Evolutionary conservation across 2,329 filamentous ascomycete genomes (phyloP), one percentile per base, ranked within the genome.

Genomic region (Colletotrichum lini): DNA sequence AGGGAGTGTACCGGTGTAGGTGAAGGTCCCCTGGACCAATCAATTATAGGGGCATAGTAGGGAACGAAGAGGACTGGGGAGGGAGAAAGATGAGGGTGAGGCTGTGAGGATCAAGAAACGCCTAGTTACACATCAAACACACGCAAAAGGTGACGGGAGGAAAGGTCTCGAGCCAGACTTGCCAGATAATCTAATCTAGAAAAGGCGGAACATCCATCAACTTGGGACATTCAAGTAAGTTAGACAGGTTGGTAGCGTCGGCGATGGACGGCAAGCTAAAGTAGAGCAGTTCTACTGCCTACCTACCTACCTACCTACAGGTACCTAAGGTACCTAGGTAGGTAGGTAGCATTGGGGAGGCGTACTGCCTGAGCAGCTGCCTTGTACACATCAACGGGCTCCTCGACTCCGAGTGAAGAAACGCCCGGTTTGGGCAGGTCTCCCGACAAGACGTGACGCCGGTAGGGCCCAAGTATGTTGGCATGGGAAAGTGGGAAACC

Each of bases 381-480:
- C 30, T 35, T 35, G 30, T 9, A 35, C 30, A 35, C 30, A 35
- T 35, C 30, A 35, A 35, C 30, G 30, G 30, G 30, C 30, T 35
- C 30, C 30, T 35, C 30, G 30, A 35, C 30, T 35, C 5, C 30
- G 30, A 7, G 30, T 35, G 30, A 35, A 35, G 30, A 35, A 35
- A 35, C 30, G 30, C 30, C 59, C 60, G 23, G n/a, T 50, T 53
- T 26, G 23, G 59, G 42, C 35, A 61, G 47, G n/a, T 44, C 49
- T 52, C 65, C 57, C 44, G 45, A 49, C 15, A 52, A 57, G 40
- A 45, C 52, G 52, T 50, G 65, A 57, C 58, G 26, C 26, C 26
- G 26, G 26, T 26, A 26, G 26, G 26, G 26, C 26, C 26, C 26
- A 26, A 26, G 26, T 26, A 26, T 26, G 30, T 35, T 35, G 30